phyloP scores from a whole-genome alignment of 495 filamentous ascomycete genomes.

The Elaphomyces granulatus region DNA sequence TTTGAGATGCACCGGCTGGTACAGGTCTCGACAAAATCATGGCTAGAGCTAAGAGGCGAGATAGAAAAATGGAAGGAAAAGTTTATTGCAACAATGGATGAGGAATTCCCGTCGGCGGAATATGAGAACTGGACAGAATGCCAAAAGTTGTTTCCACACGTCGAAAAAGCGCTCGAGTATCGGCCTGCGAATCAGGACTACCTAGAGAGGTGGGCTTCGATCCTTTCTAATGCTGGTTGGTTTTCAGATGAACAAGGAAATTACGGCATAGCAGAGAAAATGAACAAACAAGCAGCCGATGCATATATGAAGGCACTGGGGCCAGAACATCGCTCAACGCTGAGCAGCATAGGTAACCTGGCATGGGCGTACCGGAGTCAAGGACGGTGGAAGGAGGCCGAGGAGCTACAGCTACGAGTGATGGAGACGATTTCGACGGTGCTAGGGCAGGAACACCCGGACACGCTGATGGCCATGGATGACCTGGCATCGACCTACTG shows the following conservation, averaged over 20 bases:
- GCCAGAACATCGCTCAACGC: slow-evolving; percentile 7
- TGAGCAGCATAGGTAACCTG: slow-evolving; percentile 9
- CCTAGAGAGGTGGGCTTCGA: slow-evolving; percentile 9
- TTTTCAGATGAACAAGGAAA: slow-evolving; percentile 7
- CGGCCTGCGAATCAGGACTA: slow-evolving; percentile 3
- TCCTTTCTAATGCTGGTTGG: slow-evolving; percentile 11
- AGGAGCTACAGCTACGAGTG: slow-evolving; percentile 8
- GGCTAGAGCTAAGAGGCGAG: slow-evolving; percentile 16
- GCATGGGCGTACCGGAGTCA: slow-evolving; percentile 4
- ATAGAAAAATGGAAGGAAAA: slow-evolving; percentile 24
- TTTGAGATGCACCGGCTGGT: slow-evolving; percentile 19
- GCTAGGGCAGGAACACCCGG: slow-evolving; percentile 14
- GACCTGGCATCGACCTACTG: slow-evolving; percentile 16
- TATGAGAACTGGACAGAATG: slow-evolving; percentile 19
- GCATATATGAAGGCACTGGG: slow-evolving; percentile 7
- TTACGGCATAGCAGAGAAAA: slow-evolving; percentile 1
- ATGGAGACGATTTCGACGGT: slow-evolving; percentile 6
- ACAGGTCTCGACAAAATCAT: slow-evolving; percentile 9
- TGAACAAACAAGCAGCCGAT: slow-evolving; percentile 7
- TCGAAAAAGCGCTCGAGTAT: slow-evolving; percentile 5
- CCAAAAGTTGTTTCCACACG: slow-evolving; percentile 16
- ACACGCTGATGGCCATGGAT: slow-evolving; percentile 17
- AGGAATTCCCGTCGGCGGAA: slow-evolving; percentile 24
- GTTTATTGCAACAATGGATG: slow-evolving; percentile 23
- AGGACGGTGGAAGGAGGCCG: slow-evolving; percentile 11